Conservation (phyloP, 495 filamentous ascomycete species). For the Lichenothelia convexa region DNA sequence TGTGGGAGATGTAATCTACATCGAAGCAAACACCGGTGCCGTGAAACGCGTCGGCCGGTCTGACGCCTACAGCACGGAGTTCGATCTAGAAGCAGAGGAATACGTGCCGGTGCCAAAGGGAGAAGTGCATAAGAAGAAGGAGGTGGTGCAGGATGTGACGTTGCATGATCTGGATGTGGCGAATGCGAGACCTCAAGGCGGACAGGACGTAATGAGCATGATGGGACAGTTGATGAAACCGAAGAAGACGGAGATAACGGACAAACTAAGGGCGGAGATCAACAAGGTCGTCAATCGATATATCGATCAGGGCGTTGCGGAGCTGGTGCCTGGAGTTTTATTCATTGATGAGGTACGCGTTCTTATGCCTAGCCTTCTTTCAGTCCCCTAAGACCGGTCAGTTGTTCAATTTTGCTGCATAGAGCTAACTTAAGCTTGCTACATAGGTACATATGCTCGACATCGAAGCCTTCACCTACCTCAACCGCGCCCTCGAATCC, state of each 20-base stretch:
- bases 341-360: conserved; percentile 97
- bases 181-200: conserved; percentile 83
- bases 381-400: too few species aligned
- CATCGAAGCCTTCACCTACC: conserved; percentile 95
- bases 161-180: conserved; percentile 93
- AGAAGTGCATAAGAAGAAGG: conserved; percentile 99
- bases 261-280: conserved; percentile 87
- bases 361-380: too few species aligned
- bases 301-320: conserved; percentile 95
- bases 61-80: conserved; percentile 93
- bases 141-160: conserved; percentile 97
- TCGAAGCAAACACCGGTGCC: conserved; percentile 93
- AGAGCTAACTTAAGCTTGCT: neutral
- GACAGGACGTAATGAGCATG: conserved; percentile 99
- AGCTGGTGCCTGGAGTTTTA: conserved; percentile 87
- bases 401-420: too few species aligned
- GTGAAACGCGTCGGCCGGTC: conserved; percentile 91
- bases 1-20: conserved; percentile 94
- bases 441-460: conserved; percentile 91
- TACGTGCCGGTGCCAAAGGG: conserved; percentile 97
- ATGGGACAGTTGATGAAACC: conserved; percentile 99
- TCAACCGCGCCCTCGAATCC: conserved; percentile 89
- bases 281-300: conserved; percentile 98
- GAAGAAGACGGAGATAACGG: conserved; percentile 95
- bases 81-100: conserved; percentile 95